Base-by-base conservation (phyloP, 2,329 filamentous ascomycete genomes). In the Colletotrichum orchidophilum region DNA sequence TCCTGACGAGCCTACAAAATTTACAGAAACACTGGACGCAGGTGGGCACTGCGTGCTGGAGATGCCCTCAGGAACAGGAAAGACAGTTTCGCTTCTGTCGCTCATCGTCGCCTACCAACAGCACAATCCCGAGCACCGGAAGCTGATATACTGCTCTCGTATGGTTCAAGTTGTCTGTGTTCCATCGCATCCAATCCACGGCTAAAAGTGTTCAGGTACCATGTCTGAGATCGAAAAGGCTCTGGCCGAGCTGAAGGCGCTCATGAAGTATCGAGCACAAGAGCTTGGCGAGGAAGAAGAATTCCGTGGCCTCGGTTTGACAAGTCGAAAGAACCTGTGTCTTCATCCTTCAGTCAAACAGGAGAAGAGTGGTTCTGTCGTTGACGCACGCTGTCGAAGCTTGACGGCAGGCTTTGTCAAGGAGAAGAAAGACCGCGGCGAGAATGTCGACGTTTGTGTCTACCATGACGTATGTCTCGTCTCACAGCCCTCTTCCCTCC, bases 191-290 rank as follows among this genome's bases (percentile, higher is more conserved):
- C 21, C 57, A 46, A 35, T 46, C 9, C 63, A 27, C 5, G 8
- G 8, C 54, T 65, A 18, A 70, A 15, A 11, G 2, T 57, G 8
- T n/a, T 26, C 59, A 91, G 89, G 89, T 84, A 99, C 96, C 67
- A 99, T 99, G 95, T 99, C 96, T 46, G 96, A 99, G 84, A 99
- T 99, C 78, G 96, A 99, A 80, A 99, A 99, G 83, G 96, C 97
- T 0, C 83, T 99, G 63, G 94, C 94, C 11, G 96, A 99, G 82
- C 81, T 99, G 76, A 95, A 96, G 80, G 92, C 91, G 27, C 83
- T 99, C 63, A 99, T 99, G 95, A 97, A 97, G 79, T 98, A 97
- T 78, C 93, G 96, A 18, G 86, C 94, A 6, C 89, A 97, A 74
- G 91, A 98, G 80, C 88, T 99, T n/a, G 96, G 96, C 0, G 87